Base-by-base conservation (phyloP, 2,329 filamentous ascomycete genomes). In the Immersiporthe knoxdaviesiana region DNA sequence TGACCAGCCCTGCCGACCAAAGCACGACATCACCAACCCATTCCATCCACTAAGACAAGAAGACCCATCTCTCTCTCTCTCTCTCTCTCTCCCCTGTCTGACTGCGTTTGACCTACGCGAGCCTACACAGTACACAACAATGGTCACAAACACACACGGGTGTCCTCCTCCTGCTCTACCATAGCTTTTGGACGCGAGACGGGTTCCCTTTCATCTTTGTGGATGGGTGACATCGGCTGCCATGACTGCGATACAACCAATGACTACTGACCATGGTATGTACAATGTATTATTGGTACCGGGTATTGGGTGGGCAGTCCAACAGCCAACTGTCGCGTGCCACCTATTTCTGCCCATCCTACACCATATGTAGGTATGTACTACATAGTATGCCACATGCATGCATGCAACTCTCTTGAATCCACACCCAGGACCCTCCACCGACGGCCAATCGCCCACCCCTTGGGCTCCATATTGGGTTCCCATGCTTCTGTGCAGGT, bases 251-350 rank as follows among this genome's bases (percentile, higher is more conserved):
- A 47, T 8, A 47, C 18, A 7, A 47, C 10, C 18, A 7, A 47
- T n/a, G 35, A 35, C 35, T 12, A 21, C 3, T 44, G 41, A 44
- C 16, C 41, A 44, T 18, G 16, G 41, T 44, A 18, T 44, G n/a
- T 18, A 16, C 11, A n/a, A n/a, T n/a, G n/a, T 35, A 35, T 35
- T 8, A 35, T 47, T 39, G 37, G 11, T 39, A n/a, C n/a, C n/a
- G n/a, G n/a, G 37, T 4, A 21, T 47, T 47, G 44, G n/a, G 39
- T 18, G 58, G 58, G 16, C 21, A 27, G 35, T 39, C 18, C n/a
- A 27, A n/a, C 32, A 62, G 16, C 59, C 59, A 62, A 62, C 59
- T 41, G 37, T 44, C 37, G 59, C 59, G 37, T 62, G 59, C 59
- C 59, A 62, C 59, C 59, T 62, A 61, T 27, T 7, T 12, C 52